These are phyloP conservation scores for Phoma sp. DNA, from an alignment of 2,329 filamentous ascomycete genomes.

Conservation along the genomic window DNA sequence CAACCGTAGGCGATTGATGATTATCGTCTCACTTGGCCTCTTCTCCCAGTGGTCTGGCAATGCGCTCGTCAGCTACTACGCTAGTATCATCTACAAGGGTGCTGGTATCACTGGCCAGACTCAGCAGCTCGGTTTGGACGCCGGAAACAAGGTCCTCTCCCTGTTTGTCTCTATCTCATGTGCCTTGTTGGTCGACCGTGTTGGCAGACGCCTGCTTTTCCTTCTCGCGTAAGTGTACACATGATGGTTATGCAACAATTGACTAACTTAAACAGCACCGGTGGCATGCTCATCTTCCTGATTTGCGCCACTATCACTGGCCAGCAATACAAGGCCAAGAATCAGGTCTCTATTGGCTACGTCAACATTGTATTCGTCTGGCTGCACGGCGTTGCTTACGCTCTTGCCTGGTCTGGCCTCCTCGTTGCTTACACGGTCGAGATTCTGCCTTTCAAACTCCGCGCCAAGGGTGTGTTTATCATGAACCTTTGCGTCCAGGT, in stretches of 20 bases:
- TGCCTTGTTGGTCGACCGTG: conserved; percentile 46
- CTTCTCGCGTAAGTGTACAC: conserved; percentile 50
- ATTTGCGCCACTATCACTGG: conserved; percentile 7
- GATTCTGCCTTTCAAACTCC: conserved; percentile 54
- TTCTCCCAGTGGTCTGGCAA: conserved; percentile 74
- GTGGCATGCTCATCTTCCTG: conserved; percentile 5
- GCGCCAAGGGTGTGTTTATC: conserved; percentile 54
- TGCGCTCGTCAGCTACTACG: conserved; percentile 70
- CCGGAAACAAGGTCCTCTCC: conserved; percentile 49
- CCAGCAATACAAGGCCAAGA: conserved; percentile 56
- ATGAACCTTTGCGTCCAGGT: conserved; percentile 68
- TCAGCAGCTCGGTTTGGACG: conserved; percentile 49
- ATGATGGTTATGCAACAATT: too few relatives aligned
- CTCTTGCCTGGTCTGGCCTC: conserved; percentile 59
- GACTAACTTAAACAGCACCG: not conserved
- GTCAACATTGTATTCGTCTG: conserved; percentile 55
- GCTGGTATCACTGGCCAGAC: conserved; percentile 62
- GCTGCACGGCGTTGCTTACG: conserved; percentile 57
- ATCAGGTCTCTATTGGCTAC: conserved; percentile 41
- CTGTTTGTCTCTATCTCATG: conserved; percentile 36
- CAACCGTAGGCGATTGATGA: conserved; percentile 68
- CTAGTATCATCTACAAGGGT: conserved; percentile 65
- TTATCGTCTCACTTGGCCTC: conserved; percentile 68
- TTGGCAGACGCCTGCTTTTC: conserved; percentile 53
- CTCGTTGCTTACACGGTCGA: conserved; percentile 58